Conservation (phyloP, 306 rosid genomes). For the Prunus mira region DNA sequence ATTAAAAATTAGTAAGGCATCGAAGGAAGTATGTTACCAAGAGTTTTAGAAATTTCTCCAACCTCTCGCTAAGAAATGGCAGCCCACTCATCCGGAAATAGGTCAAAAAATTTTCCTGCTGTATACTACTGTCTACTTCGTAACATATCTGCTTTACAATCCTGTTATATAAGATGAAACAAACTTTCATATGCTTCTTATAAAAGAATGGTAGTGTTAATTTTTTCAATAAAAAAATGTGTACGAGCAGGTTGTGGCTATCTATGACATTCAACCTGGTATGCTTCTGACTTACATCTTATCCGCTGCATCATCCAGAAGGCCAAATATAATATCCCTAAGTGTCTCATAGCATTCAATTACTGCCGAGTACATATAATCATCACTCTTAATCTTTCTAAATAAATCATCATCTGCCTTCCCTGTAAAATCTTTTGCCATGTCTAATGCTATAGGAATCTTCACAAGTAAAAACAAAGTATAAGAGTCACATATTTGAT, state of each 20-base stretch:
- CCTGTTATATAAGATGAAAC: slow-evolving; percentile 44
- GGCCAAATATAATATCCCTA: slow-evolving; percentile 48
- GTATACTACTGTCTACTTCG: slow-evolving; percentile 42
- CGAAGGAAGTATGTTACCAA: slow-evolving; percentile 47
- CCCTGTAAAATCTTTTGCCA: slow-evolving; percentile 91
- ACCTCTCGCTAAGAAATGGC: slow-evolving; percentile 75
- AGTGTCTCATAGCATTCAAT: slow-evolving; percentile 90
- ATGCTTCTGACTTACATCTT: slow-evolving; percentile 46
- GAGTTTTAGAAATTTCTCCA: slow-evolving; percentile 75
- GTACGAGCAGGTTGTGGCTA: background rate
- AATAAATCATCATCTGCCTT: slow-evolving; percentile 70
- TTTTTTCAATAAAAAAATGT: background rate
- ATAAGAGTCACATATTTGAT: background rate
- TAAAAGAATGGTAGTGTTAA: background rate
- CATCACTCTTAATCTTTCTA: slow-evolving; percentile 63
- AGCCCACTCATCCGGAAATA: slow-evolving; percentile 77
- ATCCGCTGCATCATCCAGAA: slow-evolving; percentile 55
- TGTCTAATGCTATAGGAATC: slow-evolving; percentile 98
- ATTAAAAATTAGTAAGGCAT: background rate
- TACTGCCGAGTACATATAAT: slow-evolving; percentile 83
- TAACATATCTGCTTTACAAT: slow-evolving; percentile 37
- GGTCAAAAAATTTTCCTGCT: slow-evolving; percentile 32
- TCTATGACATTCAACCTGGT: slow-evolving; percentile 7
- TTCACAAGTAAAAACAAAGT: slow-evolving; percentile 34
- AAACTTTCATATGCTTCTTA: slow-evolving; percentile 13